Base-by-base conservation (phyloP, 768 basidiomycete species). In the Hygrocybe coccinea region DNA sequence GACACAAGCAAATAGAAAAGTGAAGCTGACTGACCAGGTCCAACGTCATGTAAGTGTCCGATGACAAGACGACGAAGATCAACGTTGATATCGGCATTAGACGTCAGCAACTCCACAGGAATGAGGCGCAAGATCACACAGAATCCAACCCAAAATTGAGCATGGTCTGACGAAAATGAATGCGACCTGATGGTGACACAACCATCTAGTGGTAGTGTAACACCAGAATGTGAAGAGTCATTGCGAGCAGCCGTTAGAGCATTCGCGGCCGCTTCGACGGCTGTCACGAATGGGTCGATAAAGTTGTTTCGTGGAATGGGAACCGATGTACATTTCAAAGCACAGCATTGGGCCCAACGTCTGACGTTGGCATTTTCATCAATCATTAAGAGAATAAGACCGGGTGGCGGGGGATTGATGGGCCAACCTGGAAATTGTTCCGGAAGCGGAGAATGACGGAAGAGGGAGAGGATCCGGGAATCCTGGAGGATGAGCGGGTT, bases 401-500 rank as follows among this genome's bases (percentile, higher is more conserved):
- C 83, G 3, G 85, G 76, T 29, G 87, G 82, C 51, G 86, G 73
- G 21, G 78, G 68, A 55, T 84, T 75, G 5, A 67, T 67, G 25
- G 86, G 84, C 86, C 87, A 89, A 14, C 60, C 69, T 41, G 62
- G 56, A 39, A 83, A 62, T 14, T 61, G 43, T 15, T 61, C 58
- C n/a, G 66, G 58, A 11, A 82, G 79, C 35, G 74, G 59, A 45
- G 69, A 64, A 21, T 64, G 54, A 43, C 73, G 67, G 33, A 85
- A 62, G 35, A 79, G 61, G 6, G 65, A 58, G 54, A 78, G 64
- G 47, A 91, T 69, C 35, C 71, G 67, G 1, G 74, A 59, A 58
- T 86, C 77, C 39, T 73, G 75, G 46, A 88, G 77, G 52, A 88
- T 71, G 17, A 70, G 69, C 64, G 83, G 73, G 67, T 86, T 88